Evolutionary conservation across 352 stramenopile genomes (phyloP).

Genomic region (Aphanomyces cochlioides): DNA sequence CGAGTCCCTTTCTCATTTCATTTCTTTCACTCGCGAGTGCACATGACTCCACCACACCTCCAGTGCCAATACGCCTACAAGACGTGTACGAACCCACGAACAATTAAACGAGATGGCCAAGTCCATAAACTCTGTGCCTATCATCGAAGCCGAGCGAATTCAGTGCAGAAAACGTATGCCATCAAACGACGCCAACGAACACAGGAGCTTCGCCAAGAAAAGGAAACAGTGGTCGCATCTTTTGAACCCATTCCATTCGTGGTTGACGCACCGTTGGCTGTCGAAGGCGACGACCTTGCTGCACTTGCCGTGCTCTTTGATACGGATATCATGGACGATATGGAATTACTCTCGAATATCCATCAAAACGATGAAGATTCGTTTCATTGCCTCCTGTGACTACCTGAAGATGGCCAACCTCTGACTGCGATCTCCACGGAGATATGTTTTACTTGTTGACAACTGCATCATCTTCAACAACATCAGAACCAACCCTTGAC

Average conservation of each 20-base stretch:
- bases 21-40: neutral
- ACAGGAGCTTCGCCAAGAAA: neutral
- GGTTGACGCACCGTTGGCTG: neutral
- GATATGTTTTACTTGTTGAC: too few species aligned
- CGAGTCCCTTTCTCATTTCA: neutral
- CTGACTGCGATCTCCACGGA: too few species aligned
- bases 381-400: too few species aligned
- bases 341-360: too few species aligned
- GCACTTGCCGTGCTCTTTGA: constrained; percentile 8
- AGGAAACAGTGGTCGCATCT: neutral
- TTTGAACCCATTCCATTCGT: constrained; percentile 15
- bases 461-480: too few species aligned
- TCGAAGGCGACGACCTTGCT: neutral
- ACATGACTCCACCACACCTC: neutral
- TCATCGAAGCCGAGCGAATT: constrained; percentile 20
- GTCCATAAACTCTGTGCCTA: constrained; percentile 22
- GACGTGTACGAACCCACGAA: constrained; percentile 16
- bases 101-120: constrained; percentile 15
- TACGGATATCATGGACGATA: too few species aligned
- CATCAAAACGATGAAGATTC: too few species aligned
- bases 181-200: constrained; percentile 14
- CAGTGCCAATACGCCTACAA: constrained; percentile 30
- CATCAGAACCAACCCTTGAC: too few species aligned
- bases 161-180: constrained; percentile 29
- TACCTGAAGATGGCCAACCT: too few species aligned